These are phyloP conservation scores for Postia placenta DNA, from an alignment of 768 basidiomycete species.

Conservation along the genomic window DNA sequence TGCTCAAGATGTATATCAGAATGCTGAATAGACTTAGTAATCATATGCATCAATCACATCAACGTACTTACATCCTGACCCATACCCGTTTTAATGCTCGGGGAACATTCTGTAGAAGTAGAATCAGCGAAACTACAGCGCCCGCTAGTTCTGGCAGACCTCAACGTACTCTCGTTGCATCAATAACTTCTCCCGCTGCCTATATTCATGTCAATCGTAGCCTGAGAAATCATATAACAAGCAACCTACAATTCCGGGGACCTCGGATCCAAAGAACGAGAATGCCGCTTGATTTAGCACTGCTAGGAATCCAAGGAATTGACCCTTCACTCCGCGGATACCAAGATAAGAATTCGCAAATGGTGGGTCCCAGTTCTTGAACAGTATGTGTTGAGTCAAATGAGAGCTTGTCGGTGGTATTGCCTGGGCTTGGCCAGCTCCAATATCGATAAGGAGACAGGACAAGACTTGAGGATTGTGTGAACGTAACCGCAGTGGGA, in stretches of 20 bases:
- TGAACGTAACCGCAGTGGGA: too few relatives aligned
- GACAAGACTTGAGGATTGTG: constrained; percentile 13
- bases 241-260: constrained; percentile 19
- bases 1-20: constrained; percentile 37
- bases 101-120: constrained; percentile 20
- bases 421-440: constrained; percentile 13
- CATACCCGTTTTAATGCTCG: constrained; percentile 21
- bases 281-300: constrained; percentile 28
- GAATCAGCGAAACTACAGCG: too few relatives aligned
- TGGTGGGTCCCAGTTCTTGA: constrained; percentile 18
- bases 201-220: constrained; percentile 2
- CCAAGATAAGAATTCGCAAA: constrained; percentile 16
- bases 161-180: constrained; percentile 18
- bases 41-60: neutral
- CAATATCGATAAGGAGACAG: constrained; percentile 19
- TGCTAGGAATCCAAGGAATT: constrained; percentile 23
- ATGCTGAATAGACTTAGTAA: constrained; percentile 9
- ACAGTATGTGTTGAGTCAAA: constrained; percentile 15
- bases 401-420: neutral
- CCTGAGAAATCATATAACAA: neutral
- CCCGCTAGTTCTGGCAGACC: too few relatives aligned
- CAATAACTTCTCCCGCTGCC: constrained; percentile 25
- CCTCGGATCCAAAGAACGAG: constrained; percentile 35
- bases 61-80: constrained; percentile 19
- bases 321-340: constrained; percentile 31